Evolutionary conservation across 2,329 filamentous ascomycete species (phyloP).

Genomic region (Neofusicoccum laricinum): DNA sequence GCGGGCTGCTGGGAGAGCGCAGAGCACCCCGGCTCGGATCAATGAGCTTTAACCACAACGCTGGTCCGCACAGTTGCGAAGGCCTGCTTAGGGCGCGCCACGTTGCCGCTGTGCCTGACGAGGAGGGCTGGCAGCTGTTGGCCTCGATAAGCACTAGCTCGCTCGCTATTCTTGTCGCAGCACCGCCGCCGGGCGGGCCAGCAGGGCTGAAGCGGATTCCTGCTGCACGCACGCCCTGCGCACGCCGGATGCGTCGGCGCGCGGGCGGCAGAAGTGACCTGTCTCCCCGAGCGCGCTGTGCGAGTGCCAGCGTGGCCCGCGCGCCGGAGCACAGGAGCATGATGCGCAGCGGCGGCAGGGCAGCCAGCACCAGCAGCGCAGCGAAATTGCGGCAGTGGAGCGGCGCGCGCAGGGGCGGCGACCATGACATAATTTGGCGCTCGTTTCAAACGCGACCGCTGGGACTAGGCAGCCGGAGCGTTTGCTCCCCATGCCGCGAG

Average conservation of each 20-base stretch:
- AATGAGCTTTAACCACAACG: conserved; percentile 6
- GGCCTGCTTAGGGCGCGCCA: conserved; percentile 13
- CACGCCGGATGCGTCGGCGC: background rate
- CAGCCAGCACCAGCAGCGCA: no score
- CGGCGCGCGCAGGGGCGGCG: background rate
- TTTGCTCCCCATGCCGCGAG: no score
- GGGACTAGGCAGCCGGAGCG: no score
- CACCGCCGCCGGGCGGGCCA: background rate
- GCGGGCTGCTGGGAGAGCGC: background rate
- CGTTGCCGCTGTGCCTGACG: conserved; percentile 11
- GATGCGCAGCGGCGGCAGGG: background rate
- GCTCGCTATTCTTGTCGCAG: conserved; percentile 15
- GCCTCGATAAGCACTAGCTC: conserved; percentile 5
- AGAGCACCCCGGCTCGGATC: background rate
- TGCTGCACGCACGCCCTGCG: background rate
- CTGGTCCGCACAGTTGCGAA: background rate
- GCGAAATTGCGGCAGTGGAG: conserved; percentile 7
- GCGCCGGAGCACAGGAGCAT: background rate
- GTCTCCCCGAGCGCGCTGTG: background rate
- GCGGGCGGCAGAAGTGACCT: background rate
- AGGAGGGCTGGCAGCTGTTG: conserved; percentile 2
- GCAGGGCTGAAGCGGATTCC: conserved; percentile 9
- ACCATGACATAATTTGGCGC: background rate
- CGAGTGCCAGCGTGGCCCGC: background rate
- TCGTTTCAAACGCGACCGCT: no score